Conservation (phyloP, 805 yeast species). For the Isabelozyma rhagii region DNA sequence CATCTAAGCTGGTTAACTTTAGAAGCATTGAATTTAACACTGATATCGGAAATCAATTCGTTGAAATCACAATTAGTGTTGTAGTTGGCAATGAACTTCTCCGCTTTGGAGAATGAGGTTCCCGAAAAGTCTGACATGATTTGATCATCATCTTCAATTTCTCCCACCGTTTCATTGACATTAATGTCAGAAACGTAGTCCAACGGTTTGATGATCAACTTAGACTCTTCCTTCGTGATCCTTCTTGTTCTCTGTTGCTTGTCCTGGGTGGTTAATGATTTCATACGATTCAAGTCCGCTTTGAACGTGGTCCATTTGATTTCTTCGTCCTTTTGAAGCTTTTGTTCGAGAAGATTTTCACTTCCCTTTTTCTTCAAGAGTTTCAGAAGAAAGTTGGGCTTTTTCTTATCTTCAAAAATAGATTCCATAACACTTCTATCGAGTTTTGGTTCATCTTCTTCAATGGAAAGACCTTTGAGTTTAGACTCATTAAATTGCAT, state of each 20-base stretch:
- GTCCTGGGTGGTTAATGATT: slow-evolving; percentile 64
- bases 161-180: slow-evolving; percentile 30
- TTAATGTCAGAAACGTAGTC: slow-evolving; percentile 42
- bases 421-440: slow-evolving; percentile 25
- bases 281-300: slow-evolving; percentile 68
- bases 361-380: slow-evolving; percentile 33
- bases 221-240: slow-evolving; percentile 37
- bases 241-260: slow-evolving; percentile 67
- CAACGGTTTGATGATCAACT: slow-evolving; percentile 39
- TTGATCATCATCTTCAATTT: slow-evolving; percentile 10
- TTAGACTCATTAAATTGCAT: slow-evolving; percentile 16
- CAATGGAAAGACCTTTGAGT: slow-evolving; percentile 17
- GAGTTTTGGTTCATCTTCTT: slow-evolving; percentile 10
- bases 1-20: slow-evolving; percentile 57
- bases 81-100: slow-evolving; percentile 30
- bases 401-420: slow-evolving; percentile 42
- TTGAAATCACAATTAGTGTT: slow-evolving; percentile 29
- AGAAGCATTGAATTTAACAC: slow-evolving; percentile 34
- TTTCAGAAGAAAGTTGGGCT: slow-evolving; percentile 44
- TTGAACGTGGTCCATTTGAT: slow-evolving; percentile 39
- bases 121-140: slow-evolving; percentile 11
- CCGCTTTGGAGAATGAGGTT: slow-evolving; percentile 21
- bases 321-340: slow-evolving; percentile 27
- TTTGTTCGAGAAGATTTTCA: slow-evolving; percentile 30
- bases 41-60: slow-evolving; percentile 40